These are phyloP conservation scores for Chlorociboria aeruginascens DNA, from an alignment of 495 filamentous ascomycete species.

Conservation along the genomic window DNA sequence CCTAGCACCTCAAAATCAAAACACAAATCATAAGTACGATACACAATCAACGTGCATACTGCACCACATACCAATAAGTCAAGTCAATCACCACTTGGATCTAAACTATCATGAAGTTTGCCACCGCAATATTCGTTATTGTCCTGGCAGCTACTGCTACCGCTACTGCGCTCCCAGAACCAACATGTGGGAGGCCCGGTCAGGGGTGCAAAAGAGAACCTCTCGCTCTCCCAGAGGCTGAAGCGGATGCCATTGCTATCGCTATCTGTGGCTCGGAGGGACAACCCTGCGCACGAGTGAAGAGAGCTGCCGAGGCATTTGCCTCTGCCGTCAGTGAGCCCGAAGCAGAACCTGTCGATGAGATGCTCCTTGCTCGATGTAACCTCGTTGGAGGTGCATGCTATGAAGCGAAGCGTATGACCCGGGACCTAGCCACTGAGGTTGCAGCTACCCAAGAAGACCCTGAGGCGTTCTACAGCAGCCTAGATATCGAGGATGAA, in stretches of 20 bases:
- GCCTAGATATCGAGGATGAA: constrained; percentile 7
- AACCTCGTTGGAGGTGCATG: constrained; percentile 20
- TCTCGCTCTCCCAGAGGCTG: constrained; percentile 7
- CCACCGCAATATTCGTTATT: constrained; percentile 23
- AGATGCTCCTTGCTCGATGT: constrained; percentile 21
- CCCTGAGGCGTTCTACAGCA: not conserved
- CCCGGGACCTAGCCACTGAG: constrained; percentile 22
- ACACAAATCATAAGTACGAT: not conserved
- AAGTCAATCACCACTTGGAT: not conserved
- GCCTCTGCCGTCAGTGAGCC: constrained; percentile 13
- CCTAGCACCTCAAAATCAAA: not conserved
- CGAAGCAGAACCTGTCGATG: constrained; percentile 4
- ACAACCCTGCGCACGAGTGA: constrained; percentile 24
- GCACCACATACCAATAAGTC: not conserved
- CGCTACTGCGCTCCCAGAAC: constrained; percentile 15
- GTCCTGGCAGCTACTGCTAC: constrained; percentile 18
- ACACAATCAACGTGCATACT: not conserved
- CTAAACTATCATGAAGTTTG: constrained; percentile 27
- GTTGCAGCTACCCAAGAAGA: constrained; percentile 7
- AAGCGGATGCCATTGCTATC: constrained; percentile 1
- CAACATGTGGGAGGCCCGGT: too few species aligned
- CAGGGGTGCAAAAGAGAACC: not conserved
- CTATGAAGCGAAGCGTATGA: constrained; percentile 25
- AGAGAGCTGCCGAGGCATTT: constrained; percentile 26
- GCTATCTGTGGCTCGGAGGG: constrained; percentile 21